A percentile compares a stretch with the other conserved stretches of the same genome.
Conservation (phyloP, 139 green algal genomes). For the Ostreobium quekettii region DNA sequence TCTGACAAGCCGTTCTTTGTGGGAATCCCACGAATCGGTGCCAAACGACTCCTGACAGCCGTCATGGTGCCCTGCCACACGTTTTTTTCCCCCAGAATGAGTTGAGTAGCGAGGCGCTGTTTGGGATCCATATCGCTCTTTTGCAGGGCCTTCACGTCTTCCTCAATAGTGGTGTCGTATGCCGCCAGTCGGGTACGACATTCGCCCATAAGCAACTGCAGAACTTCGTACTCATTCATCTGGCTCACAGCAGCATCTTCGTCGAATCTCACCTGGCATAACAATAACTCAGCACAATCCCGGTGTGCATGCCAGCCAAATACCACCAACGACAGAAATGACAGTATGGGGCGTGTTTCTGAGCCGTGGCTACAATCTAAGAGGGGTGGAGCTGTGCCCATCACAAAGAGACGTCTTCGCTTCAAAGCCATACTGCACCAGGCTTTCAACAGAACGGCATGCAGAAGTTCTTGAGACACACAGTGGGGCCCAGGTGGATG, state of each 20-base stretch:
- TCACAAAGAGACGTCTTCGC: too few species aligned
- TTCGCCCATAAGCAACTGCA: slow-evolving; percentile 89
- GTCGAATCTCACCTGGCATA: slow-evolving; percentile 77
- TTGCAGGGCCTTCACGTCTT: slow-evolving; percentile 74
- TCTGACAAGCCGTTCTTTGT: slow-evolving; percentile 79
- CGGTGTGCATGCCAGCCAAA: neutral
- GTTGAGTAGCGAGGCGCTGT: slow-evolving; percentile 40
- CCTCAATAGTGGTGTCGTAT: slow-evolving; percentile 56
- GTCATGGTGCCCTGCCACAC: slow-evolving; percentile 46
- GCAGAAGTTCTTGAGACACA: too few species aligned
- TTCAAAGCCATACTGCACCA: too few species aligned
- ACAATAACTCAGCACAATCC: neutral
- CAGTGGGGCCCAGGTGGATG: too few species aligned
- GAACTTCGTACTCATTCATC: slow-evolving; percentile 95
- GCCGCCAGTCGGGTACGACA: slow-evolving; percentile 58
- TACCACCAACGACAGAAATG: neutral
- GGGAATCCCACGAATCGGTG: slow-evolving; percentile 91
- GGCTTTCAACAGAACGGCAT: too few species aligned
- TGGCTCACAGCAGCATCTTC: slow-evolving; percentile 66
- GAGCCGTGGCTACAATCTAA: too few species aligned
- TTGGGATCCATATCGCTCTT: slow-evolving; percentile 22
- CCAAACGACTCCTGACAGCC: slow-evolving; percentile 64
- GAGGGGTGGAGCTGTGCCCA: too few species aligned
- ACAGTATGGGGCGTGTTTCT: too few species aligned
- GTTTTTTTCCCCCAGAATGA: slow-evolving; percentile 62